Evolutionary conservation across 169 alveolate genomes (phyloP), one percentile per base, ranked within the genome.

Genomic region (Eimeria nieschulzi): DNA sequence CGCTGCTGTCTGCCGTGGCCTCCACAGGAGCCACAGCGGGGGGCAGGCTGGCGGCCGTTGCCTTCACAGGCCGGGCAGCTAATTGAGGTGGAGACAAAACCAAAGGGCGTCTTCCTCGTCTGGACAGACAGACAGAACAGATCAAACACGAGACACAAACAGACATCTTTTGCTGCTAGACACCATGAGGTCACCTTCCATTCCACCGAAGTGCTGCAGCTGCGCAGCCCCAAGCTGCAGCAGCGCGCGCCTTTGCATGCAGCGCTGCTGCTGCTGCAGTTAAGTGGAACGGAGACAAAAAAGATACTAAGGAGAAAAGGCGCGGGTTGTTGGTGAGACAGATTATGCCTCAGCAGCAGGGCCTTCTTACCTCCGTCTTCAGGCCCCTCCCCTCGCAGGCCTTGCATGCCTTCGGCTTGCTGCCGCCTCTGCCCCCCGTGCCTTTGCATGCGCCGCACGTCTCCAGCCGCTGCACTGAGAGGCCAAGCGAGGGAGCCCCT

Each of bases 1-100:
- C 64, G 13, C 64, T 9, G 64, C 64, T 56, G 64, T 56, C 64
- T 56, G 39, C 87, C 87, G 19, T 80, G 70, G 25, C 61, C 87
- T 19, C 56, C 87, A 59, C 87, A 80, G 26, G 71, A 25, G 10
- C 54, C 59, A 51, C 87, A 80, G 5, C 54, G 63, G 59, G 87
- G 87, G 9, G 33, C n/a, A 26, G 54, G 75, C 10, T 61, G 54
- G 17, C 25, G 25, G 15, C 87, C 87, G 15, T 55, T 80, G 59
- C 75, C 87, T 9, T 56, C 73, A 73, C 87, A 80, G 0, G 87
- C 87, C 9, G 87, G 23, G 73, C 87, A 80, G 87, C 75, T 80
- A 33, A 80, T 56, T 56, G 87, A 80, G 8, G 87, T 80, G 9
- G 87, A 55, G 61, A 80, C 87, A 10, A 80, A 10, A 19, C 87